Base-by-base conservation (phyloP, 2,329 filamentous ascomycete species). In the Cladobotryum protrusum region DNA sequence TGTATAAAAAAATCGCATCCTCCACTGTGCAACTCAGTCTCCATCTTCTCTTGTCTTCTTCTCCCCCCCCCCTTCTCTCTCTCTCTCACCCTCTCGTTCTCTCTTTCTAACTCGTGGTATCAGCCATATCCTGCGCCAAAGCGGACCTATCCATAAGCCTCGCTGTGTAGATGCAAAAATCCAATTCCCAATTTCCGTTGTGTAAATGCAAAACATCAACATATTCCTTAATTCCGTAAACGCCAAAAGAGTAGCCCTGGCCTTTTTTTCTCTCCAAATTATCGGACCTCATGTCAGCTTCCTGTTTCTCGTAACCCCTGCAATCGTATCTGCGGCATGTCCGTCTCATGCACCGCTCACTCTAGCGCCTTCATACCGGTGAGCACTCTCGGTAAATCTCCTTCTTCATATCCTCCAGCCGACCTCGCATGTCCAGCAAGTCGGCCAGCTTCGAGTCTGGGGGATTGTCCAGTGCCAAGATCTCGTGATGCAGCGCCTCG, bases 381-480 rank as follows among this genome's bases (percentile, higher is more conserved):
- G 61, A 67, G 61, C 62, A 70, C 62, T 74, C 71, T 55, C 65
- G 66, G 57, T 81, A 76, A 41, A 85, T 84, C 51, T 81, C 73
- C 55, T 63, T 68, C 71, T 85, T 85, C 74, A 84, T 75, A n/a
- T 56, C 56, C 55, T 74, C 69, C 43, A 85, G 65, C 33, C 74
- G 69, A 24, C 72, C 66, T 49, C 78, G 75, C 79, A 84, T 78
- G 13, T 76, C 72, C 29, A 76, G 58, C 42, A 85, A 62, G 43
- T 76, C 63, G 5, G 68, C 67, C 46, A 84, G 63, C 59, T 78
- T 75, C 14, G 75, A 69, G 50, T 73, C 67, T 1, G 74, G 72
- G 3, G 81, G 78, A 45, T 79, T 71, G 35, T 72, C 69, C 55
- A 77, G 58, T 5, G 63, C 71, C 15, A 68, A 66, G 52, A 85